Base-by-base conservation (phyloP, 768 basidiomycete genomes). In the Leucosporidium creatinivorum region DNA sequence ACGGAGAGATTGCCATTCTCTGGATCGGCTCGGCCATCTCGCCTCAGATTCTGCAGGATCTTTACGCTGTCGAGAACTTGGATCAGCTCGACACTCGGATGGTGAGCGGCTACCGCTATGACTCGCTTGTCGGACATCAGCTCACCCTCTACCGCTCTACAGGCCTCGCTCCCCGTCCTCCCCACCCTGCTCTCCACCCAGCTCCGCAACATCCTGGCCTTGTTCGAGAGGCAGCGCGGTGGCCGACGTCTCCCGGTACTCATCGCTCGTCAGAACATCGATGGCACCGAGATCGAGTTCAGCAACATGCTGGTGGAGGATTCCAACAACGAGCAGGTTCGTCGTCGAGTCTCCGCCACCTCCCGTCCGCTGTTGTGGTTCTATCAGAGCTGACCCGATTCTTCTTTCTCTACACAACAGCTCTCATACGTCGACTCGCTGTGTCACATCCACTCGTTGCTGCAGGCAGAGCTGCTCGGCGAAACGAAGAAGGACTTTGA, bases 251-350 rank as follows among this genome's bases (percentile, higher is more conserved):
- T 81, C 28, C 78, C 80, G 13, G 73, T 93, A 73, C 79, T 85
- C 47, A 82, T 98, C 31, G 89, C 90, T 0, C 84, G 96, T 13
- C 96, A 98, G 77, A 91, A 96, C 76, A 81, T 93, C 77, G 96
- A 99, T 75, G 94, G 75, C 7, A 69, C 85, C 61, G 94, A 99
- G 80, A 84, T 98, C 55, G 96, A 98, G 78, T 97, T 94, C 75
- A 89, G 89, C 70, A 96, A 99, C 79, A 89, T 96, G 89, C 82
- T 99, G 18, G 86, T 96, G 30, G 96, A 99, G 80, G 96, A 99
- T 79, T 85, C 88, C 77, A 99, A 99, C 76, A 96, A 94, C 74
- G 93, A 89, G 48, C 39, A 44, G 39, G 39, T 44, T 10, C 39
- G 39, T 10, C 39, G 39, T 17, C 39, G 61, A 65, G 51, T 61